Evolutionary conservation across 345 rosid genomes (phyloP).

Genomic region (Ricinus communis): DNA sequence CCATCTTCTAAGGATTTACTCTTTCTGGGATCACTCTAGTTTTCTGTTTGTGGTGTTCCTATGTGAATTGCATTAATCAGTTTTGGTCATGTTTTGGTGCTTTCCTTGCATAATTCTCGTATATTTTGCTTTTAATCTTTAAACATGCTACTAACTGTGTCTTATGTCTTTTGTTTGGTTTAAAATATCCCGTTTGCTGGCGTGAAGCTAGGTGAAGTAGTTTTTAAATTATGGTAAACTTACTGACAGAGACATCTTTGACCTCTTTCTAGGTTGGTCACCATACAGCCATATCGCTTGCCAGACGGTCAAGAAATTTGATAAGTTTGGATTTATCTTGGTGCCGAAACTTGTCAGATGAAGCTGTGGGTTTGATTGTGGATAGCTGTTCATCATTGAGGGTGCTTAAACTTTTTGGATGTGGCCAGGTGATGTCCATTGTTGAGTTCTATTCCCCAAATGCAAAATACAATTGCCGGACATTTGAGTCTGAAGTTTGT

Average conservation of each 20-base stretch:
- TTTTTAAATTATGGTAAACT: not conserved
- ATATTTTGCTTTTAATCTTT: not conserved
- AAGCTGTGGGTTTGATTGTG: slow-evolving; percentile 72
- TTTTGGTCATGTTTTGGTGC: not conserved
- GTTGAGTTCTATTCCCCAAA: no score
- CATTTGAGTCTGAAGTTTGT: not conserved
- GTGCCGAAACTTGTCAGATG: slow-evolving; percentile 69
- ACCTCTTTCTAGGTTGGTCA: slow-evolving; percentile 55
- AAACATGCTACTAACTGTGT: not conserved
- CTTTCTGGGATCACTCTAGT: not conserved
- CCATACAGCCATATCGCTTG: slow-evolving; percentile 65
- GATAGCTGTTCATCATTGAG: slow-evolving; percentile 72
- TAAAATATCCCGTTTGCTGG: not conserved
- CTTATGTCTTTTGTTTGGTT: not conserved
- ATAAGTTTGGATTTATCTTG: slow-evolving; percentile 70
- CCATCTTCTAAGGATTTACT: not conserved
- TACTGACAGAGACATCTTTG: not conserved
- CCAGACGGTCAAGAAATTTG: slow-evolving; percentile 50
- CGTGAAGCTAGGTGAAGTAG: not conserved
- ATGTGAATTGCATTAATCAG: not conserved
- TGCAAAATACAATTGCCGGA: not conserved
- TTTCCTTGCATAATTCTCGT: not conserved
- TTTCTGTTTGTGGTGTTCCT: not conserved
- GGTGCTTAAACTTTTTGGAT: slow-evolving; percentile 79
- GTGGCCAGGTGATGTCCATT: slow-evolving; percentile 83